Conservation (phyloP, 495 filamentous ascomycete genomes). For the Penicillium robsamsonii region DNA sequence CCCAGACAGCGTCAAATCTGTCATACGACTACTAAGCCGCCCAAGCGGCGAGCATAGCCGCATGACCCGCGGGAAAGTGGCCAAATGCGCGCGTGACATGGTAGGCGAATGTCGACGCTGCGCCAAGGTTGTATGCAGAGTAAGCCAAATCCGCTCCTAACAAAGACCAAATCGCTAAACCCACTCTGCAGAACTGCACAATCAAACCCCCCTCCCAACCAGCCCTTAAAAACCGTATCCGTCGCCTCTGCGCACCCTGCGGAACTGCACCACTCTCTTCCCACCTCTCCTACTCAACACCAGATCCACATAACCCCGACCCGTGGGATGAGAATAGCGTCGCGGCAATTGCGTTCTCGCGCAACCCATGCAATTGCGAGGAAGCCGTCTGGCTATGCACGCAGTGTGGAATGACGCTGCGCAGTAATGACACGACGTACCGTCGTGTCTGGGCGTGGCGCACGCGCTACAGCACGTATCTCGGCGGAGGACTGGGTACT, state of each 20-base stretch:
- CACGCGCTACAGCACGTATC: constrained; percentile 74
- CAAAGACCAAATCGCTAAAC: background rate
- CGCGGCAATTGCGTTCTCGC: constrained; percentile 44
- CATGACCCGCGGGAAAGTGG: constrained; percentile 62
- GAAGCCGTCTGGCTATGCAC: constrained; percentile 75
- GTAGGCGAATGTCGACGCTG: constrained; percentile 79
- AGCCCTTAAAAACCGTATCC: constrained; percentile 65
- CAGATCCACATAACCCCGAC: constrained; percentile 1
- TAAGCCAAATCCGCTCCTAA: constrained; percentile 31
- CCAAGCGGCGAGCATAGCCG: constrained; percentile 33
- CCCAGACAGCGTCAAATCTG: constrained; percentile 38
- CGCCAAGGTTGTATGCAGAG: constrained; percentile 72
- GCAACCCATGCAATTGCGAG: constrained; percentile 67
- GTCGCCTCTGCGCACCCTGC: constrained; percentile 75
- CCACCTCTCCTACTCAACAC: constrained; percentile 24
- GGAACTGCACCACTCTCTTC: constrained; percentile 58
- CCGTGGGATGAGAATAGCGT: background rate
- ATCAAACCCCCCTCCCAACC: constrained; percentile 66
- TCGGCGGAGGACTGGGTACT: constrained; percentile 71
- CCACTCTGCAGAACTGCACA: constrained; percentile 71
- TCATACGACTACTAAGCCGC: constrained; percentile 35
- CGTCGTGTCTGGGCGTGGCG: constrained; percentile 84
- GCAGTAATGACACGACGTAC: constrained; percentile 70
- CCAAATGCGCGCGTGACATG: constrained; percentile 79
- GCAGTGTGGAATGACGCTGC: constrained; percentile 68